phyloP scores from a whole-genome alignment of 1,284 basidiomycete species.

The Pisolithus thermaeus region DNA sequence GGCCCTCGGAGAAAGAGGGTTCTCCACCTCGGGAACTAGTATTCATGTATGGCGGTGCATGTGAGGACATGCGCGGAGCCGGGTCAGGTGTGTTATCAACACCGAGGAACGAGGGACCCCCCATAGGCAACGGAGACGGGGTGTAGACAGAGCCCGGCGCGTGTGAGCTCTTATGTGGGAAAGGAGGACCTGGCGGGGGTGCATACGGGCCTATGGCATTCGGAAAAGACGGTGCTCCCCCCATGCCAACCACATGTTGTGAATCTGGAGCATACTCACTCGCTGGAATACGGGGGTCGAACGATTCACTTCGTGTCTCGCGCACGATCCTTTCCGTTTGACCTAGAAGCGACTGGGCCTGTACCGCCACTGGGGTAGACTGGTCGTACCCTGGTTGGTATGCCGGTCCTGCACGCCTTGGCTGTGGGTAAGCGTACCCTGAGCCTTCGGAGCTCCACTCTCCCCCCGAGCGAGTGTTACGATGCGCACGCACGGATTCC shows the following conservation, averaged over 20 bases:
- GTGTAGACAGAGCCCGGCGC: constrained; percentile 6
- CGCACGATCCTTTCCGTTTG: constrained; percentile 23
- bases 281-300: background rate
- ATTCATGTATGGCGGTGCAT: constrained; percentile 21
- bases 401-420: constrained; percentile 46
- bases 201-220: constrained; percentile 19
- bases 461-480: constrained; percentile 62
- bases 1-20: constrained; percentile 4
- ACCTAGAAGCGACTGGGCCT: constrained; percentile 38
- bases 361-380: constrained; percentile 45
- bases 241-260: background rate
- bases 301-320: constrained; percentile 1
- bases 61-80: constrained; percentile 15
- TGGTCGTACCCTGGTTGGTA: constrained; percentile 39
- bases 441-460: constrained; percentile 39
- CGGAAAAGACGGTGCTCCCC: background rate
- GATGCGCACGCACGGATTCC: constrained; percentile 63
- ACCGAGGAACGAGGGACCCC: constrained; percentile 3
- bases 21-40: background rate
- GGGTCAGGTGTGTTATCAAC: constrained; percentile 1
- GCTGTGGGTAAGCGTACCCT: constrained; percentile 42
- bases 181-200: constrained; percentile 19
- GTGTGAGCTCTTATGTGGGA: constrained; percentile 4
- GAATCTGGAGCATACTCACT: constrained; percentile 7
- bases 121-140: constrained; percentile 4